phyloP scores from a whole-genome alignment of 805 yeast genomes.

The Yueomyces sp. region DNA sequence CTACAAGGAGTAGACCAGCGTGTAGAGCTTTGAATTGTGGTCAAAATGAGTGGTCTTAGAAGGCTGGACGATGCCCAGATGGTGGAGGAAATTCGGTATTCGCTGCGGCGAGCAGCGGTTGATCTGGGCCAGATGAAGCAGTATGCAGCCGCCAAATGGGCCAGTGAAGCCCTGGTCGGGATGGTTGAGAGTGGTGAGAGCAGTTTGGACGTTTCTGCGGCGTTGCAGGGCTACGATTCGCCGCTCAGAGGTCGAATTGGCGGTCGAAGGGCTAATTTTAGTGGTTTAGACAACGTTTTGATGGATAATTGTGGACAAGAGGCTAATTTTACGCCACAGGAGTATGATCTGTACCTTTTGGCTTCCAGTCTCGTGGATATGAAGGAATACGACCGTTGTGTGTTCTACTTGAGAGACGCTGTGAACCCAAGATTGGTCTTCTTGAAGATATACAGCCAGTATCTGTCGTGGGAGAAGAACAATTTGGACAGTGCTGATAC shows the following conservation, averaged over 20 bases:
- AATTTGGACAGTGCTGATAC: slow-evolving; percentile 63
- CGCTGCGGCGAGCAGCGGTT: slow-evolving; percentile 28
- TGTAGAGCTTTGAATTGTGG: no score
- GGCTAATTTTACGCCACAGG: slow-evolving; percentile 18
- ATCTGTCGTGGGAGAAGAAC: slow-evolving; percentile 65
- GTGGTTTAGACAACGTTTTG: not conserved
- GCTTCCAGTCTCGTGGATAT: slow-evolving; percentile 69
- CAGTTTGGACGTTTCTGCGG: not conserved
- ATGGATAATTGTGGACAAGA: slow-evolving; percentile 1
- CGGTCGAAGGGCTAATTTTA: not conserved
- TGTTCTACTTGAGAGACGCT: slow-evolving; percentile 40
- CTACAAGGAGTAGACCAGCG: no score
- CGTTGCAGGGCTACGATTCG: slow-evolving; percentile 7
- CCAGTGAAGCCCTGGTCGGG: slow-evolving; percentile 68
- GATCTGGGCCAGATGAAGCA: slow-evolving; percentile 45
- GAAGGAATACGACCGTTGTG: slow-evolving; percentile 75
- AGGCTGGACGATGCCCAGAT: not conserved
- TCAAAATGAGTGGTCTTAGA: no score
- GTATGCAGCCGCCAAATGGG: slow-evolving; percentile 68
- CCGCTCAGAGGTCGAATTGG: slow-evolving; percentile 5
- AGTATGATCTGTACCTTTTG: slow-evolving; percentile 35
- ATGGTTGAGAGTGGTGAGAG: slow-evolving; percentile 17
- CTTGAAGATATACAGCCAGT: slow-evolving; percentile 53
- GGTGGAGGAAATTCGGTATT: slow-evolving; percentile 8
- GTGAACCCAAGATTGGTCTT: slow-evolving; percentile 38